Percentiles rank a stretch among this genome's conserved stretches.
phyloP scores from a whole-genome alignment of 2,329 filamentous ascomycete species.

The Gaeumannomyces sp. region DNA sequence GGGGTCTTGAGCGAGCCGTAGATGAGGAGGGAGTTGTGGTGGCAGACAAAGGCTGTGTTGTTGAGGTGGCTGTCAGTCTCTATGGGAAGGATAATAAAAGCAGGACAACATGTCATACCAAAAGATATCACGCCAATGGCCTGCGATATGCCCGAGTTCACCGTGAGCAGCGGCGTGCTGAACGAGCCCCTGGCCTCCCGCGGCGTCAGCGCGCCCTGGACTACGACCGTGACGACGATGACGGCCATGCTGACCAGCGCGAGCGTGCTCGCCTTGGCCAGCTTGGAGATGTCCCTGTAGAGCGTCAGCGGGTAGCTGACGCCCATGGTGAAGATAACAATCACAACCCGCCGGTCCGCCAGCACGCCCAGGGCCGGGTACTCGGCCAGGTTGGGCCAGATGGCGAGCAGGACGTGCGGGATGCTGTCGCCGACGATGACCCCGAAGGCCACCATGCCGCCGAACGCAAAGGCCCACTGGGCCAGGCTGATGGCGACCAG shows the following conservation, averaged over 20 bases:
- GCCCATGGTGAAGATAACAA: conserved; percentile 78
- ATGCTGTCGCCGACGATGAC: conserved; percentile 97
- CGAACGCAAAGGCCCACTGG: conserved; percentile 98
- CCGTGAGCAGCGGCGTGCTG: conserved; percentile 60
- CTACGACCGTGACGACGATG: conserved; percentile 81
- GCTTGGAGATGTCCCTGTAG: conserved; percentile 96
- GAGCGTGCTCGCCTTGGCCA: conserved; percentile 90
- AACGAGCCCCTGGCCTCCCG: conserved; percentile 66
- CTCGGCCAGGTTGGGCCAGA: conserved; percentile 69
- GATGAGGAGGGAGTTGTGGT: conserved; percentile 96
- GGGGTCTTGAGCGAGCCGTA: conserved; percentile 93
- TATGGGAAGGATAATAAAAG: neutral
- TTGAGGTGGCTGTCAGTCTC: neutral
- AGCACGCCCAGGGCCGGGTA: conserved; percentile 77
- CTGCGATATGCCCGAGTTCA: conserved; percentile 87
- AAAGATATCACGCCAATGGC: conserved; percentile 98
- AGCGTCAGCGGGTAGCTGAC: conserved; percentile 88
- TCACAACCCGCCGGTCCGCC: conserved; percentile 74
- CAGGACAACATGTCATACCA: conserved; percentile 45
- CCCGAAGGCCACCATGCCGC: conserved; percentile 96
- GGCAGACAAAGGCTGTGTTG: conserved; percentile 55
- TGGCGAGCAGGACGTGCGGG: conserved; percentile 75
- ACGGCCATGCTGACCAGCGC: conserved; percentile 89
- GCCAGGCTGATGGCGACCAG: conserved; percentile 83
- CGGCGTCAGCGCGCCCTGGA: conserved; percentile 73